Evolutionary conservation across 306 rosid species (phyloP).

Genomic region (Corylus avellana): DNA sequence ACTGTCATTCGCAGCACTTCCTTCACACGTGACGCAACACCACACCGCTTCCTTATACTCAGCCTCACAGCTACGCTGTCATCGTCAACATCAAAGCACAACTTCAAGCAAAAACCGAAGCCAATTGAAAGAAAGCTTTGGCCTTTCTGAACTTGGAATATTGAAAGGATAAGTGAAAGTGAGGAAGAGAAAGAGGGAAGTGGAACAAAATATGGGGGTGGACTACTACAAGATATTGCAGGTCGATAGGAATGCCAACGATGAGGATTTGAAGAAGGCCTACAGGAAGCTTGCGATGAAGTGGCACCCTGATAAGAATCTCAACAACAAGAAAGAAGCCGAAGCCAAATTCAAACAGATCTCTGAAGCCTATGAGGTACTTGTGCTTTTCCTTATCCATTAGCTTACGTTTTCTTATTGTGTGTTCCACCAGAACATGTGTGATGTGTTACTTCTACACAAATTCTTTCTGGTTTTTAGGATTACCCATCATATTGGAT

Average conservation of each 20-base stretch:
- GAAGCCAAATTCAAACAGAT: slow-evolving; percentile 73
- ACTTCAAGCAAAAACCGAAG: not conserved
- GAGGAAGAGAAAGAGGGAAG: slow-evolving; percentile 37
- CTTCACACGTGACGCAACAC: not conserved
- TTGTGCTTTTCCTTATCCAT: not conserved
- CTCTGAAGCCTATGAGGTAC: slow-evolving; percentile 68
- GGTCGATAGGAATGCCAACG: slow-evolving; percentile 62
- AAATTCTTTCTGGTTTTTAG: not conserved
- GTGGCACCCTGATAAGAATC: slow-evolving; percentile 83
- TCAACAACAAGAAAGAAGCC: slow-evolving; percentile 62
- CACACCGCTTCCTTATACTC: not conserved
- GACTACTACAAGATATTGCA: slow-evolving; percentile 70
- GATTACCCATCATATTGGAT: not conserved
- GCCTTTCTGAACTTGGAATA: not conserved
- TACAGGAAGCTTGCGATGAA: slow-evolving; percentile 76
- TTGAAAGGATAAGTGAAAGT: slow-evolving; percentile 22
- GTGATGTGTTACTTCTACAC: not conserved
- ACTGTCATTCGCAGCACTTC: not conserved
- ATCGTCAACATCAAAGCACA: not conserved
- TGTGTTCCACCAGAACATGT: not conserved
- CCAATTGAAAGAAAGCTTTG: not conserved
- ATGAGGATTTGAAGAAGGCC: slow-evolving; percentile 71
- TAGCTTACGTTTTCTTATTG: not conserved
- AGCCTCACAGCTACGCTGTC: not conserved
- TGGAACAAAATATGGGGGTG: slow-evolving; percentile 44